phyloP scores from a whole-genome alignment of 768 basidiomycete species.

The Cystofilobasidium macerans region DNA sequence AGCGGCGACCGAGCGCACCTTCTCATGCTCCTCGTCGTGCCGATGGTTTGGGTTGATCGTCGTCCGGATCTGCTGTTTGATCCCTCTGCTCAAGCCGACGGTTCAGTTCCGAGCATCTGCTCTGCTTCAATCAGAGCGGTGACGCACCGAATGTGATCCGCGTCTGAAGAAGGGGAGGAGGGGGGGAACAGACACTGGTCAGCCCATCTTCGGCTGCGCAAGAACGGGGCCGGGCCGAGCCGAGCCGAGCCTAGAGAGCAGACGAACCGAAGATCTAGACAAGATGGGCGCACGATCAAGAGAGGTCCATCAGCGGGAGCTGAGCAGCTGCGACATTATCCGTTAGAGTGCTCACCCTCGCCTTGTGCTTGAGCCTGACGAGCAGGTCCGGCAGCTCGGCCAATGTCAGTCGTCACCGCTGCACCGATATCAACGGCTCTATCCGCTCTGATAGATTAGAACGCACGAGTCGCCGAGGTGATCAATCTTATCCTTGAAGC shows the following conservation, averaged over 20 bases:
- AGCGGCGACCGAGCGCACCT: constrained; percentile 1
- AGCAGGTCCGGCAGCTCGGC: background rate
- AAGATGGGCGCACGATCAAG: no score
- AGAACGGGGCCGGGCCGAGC: background rate
- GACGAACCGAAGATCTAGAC: constrained; percentile 15
- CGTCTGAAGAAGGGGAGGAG: background rate
- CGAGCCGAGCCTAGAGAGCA: background rate
- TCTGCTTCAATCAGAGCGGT: no score
- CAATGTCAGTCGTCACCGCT: background rate
- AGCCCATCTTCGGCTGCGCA: background rate
- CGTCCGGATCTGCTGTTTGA: constrained; percentile 11
- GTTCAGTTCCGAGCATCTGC: no score
- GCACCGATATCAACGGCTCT: background rate
- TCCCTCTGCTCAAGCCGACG: no score
- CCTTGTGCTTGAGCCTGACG: constrained; percentile 10
- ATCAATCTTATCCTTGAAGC: constrained; percentile 21
- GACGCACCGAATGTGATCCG: background rate
- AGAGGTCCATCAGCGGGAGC: no score
- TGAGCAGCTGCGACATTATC: background rate
- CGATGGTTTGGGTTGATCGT: constrained; percentile 29
- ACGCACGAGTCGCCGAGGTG: constrained; percentile 6
- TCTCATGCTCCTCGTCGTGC: constrained; percentile 50
- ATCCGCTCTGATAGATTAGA: background rate
- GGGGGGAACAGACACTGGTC: background rate
- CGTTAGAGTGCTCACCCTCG: background rate